These are phyloP conservation scores for Echites panduratus DNA, from an alignment of 257 asterid genomes.

Conservation along the genomic window DNA sequence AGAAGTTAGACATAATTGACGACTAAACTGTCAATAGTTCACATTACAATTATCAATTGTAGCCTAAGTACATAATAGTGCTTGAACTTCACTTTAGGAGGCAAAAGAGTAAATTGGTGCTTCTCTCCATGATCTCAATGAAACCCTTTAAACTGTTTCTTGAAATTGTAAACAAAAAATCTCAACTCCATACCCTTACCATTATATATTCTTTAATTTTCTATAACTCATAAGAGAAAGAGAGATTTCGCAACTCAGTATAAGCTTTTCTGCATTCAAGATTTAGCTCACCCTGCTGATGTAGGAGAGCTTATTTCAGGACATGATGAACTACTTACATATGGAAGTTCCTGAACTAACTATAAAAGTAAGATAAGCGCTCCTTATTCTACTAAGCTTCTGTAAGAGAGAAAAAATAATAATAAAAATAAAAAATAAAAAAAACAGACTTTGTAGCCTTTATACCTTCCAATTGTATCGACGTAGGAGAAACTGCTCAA, in stretches of 20 bases:
- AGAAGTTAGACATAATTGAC: background rate
- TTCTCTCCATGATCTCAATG: background rate
- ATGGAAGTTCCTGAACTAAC: background rate
- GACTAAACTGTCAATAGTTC: background rate
- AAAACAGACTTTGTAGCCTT: slow-evolving; percentile 9
- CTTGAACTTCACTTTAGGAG: background rate
- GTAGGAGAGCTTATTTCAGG: background rate
- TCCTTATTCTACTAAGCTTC: slow-evolving; percentile 7
- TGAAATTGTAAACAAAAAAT: no score
- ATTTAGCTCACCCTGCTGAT: background rate
- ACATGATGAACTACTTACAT: background rate
- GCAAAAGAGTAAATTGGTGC: background rate
- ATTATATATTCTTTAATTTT: background rate
- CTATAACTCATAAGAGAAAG: background rate
- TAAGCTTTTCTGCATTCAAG: background rate
- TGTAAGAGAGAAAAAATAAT: no score
- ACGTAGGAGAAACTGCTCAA: slow-evolving; percentile 88
- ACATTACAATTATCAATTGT: background rate
- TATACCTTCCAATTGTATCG: slow-evolving; percentile 83
- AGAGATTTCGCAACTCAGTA: background rate
- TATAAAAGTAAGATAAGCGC: background rate
- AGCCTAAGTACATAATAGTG: background rate
- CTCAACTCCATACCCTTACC: background rate
- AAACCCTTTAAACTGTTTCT: background rate
- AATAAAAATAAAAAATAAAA: no score